Evolutionary conservation across 225 moss, liverwort and hornwort species (phyloP).

Genomic region (Ulota crispa): DNA sequence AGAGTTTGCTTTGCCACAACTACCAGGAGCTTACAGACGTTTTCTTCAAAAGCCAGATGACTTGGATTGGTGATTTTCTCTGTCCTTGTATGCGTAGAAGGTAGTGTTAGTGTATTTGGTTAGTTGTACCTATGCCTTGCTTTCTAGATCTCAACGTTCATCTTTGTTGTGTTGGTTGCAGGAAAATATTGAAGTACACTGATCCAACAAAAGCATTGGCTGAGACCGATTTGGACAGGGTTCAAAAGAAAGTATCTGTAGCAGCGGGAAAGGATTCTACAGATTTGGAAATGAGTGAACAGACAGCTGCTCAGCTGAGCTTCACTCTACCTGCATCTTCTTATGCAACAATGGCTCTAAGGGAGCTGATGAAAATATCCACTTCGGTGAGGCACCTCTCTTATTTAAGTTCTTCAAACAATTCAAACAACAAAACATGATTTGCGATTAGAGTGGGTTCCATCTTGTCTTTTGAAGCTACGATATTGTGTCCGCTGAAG

Average conservation of each 20-base stretch:
- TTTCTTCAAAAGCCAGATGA: slow-evolving; percentile 77
- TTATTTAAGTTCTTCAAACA: background rate
- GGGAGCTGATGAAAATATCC: slow-evolving; percentile 96
- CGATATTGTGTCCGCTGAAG: background rate
- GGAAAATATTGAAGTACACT: slow-evolving; percentile 76
- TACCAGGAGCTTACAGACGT: slow-evolving; percentile 89
- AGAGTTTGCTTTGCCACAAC: slow-evolving; percentile 73
- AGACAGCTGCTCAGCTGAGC: slow-evolving; percentile 72
- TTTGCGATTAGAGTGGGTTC: slow-evolving; percentile 12
- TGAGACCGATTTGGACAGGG: slow-evolving; percentile 74
- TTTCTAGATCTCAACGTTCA: background rate
- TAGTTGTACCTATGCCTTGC: background rate
- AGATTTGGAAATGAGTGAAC: slow-evolving; percentile 25
- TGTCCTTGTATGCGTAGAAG: background rate
- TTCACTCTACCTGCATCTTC: slow-evolving; percentile 87
- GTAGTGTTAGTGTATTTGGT: slow-evolving; percentile 1
- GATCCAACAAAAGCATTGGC: slow-evolving; percentile 78
- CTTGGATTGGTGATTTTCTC: slow-evolving; percentile 69
- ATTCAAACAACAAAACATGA: background rate
- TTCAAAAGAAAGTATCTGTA: slow-evolving; percentile 29
- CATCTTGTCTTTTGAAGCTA: background rate
- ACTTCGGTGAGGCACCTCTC: slow-evolving; percentile 68
- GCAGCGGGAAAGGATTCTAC: slow-evolving; percentile 25
- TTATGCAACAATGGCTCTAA: slow-evolving; percentile 96
- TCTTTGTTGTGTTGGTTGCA: slow-evolving; percentile 33